Base-by-base conservation (phyloP, 1,139 yeast genomes). In the Cylindricascospora bacillispora region DNA sequence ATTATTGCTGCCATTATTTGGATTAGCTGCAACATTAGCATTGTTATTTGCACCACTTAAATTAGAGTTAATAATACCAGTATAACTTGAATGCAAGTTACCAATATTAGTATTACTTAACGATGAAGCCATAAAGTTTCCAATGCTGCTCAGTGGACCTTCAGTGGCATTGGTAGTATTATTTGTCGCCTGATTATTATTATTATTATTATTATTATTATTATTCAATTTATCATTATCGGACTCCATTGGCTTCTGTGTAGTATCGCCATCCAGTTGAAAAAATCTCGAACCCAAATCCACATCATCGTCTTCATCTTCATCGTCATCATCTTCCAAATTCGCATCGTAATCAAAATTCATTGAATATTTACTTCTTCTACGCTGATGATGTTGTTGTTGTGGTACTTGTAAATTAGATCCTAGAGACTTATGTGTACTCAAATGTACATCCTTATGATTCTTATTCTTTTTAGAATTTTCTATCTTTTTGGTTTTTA, bases 271-370 rank as follows among this genome's bases (percentile, higher is more conserved):
- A 17, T 41, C 37, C 13, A 45, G 20, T 25, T 42, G 42, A 22
- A 47, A 45, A 35, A 47, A 47, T 24, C 38, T 37, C 2, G 47
- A 39, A 12, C 37, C 40, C 14, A 42, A 24, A 21, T 40, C 52
- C 9, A 47, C 55, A 14, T 51, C 52, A 11, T 46, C 55, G 6
- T 48, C 54, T 15, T 50, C 54, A 7, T 51, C 54, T 15, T 49
- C 53, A 13, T 49, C 56, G 9, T 46, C 49, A 23, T 47, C 48
- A 14, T 50, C 54, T 14, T 48, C 53, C 6, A 47, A 30, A 27
- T 41, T 43, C 17, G 45, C 52, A 32, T 49, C 52, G 28, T 46
- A 51, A 33, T 45, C 52, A 33, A 49, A 46, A 18, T 44, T 47
- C 38, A 49, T 39, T 7, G 45, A 44, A 29, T 44, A 51, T 15